A percentile compares a stretch with the other conserved stretches of the same genome.
phyloP scores from a whole-genome alignment of 352 stramenopile species.

The Globisporangium parvum region DNA sequence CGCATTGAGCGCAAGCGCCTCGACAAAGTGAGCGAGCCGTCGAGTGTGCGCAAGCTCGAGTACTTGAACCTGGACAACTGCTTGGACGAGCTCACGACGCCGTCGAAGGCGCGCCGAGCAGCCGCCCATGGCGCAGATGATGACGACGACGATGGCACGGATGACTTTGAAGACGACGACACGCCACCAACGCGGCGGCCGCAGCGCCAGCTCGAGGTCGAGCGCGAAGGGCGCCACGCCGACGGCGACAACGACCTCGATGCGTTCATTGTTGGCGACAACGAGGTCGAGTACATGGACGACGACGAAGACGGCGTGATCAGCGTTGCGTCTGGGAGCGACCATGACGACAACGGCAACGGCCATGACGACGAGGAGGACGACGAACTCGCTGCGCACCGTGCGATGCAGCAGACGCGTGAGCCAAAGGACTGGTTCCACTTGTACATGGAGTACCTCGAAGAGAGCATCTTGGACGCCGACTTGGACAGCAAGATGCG shows the following conservation, averaged over 20 bases:
- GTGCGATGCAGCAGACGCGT: conserved; percentile 35
- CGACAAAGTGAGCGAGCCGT: conserved; percentile 34
- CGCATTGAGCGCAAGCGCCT: conserved; percentile 52
- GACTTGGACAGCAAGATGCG: conserved; percentile 59
- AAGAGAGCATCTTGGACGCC: conserved; percentile 58
- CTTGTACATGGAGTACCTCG: conserved; percentile 82
- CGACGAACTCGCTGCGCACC: conserved; percentile 28
- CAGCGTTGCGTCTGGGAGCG: conserved; percentile 41
- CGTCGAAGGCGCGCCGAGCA: conserved; percentile 12
- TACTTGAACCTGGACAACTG: conserved; percentile 68
- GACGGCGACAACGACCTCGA: conserved; percentile 67
- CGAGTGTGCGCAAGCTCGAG: conserved; percentile 40
- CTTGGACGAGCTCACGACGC: conserved; percentile 29
- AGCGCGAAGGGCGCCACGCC: conserved; percentile 32
- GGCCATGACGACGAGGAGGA: conserved; percentile 19
- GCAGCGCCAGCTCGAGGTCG: conserved; percentile 15
- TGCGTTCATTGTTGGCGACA: conserved; percentile 72
- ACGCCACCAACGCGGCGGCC: conserved; percentile 4
- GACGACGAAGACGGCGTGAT: conserved; percentile 74
- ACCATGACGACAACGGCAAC: conserved; percentile 30
- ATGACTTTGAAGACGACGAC: conserved; percentile 28
- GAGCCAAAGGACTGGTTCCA: conserved; percentile 74
- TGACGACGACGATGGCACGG: conserved; percentile 22
- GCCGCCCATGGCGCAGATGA: conserved; percentile 21
- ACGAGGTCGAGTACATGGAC: conserved; percentile 86